phyloP scores from a whole-genome alignment of 176 grass and related monocot species.

The Secale cereale region DNA sequence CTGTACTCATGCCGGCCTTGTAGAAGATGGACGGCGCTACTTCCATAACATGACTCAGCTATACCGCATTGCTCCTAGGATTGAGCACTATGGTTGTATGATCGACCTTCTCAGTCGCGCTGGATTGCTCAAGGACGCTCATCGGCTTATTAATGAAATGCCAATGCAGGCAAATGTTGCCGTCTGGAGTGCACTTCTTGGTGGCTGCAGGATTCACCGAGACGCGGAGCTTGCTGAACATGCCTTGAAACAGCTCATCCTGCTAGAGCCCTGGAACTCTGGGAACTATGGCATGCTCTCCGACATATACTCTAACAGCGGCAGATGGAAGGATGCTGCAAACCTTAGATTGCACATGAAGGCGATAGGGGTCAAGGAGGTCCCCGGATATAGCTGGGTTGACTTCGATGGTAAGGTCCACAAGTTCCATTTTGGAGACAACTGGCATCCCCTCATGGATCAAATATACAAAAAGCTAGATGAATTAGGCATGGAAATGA shows the following conservation, averaged over 20 bases:
- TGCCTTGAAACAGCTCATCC: slow-evolving; percentile 58
- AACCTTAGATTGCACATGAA: slow-evolving; percentile 59
- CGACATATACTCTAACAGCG: slow-evolving; percentile 56
- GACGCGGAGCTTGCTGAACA: slow-evolving; percentile 38
- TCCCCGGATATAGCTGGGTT: slow-evolving; percentile 58
- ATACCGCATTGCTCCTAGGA: slow-evolving; percentile 41
- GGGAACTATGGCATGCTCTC: slow-evolving; percentile 65
- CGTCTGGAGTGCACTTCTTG: slow-evolving; percentile 58
- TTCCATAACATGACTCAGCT: slow-evolving; percentile 44
- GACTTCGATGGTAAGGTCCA: slow-evolving; percentile 53
- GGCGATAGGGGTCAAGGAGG: slow-evolving; percentile 43
- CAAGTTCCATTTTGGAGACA: slow-evolving; percentile 62
- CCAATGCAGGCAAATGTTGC: slow-evolving; percentile 61
- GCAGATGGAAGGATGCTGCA: slow-evolving; percentile 57
- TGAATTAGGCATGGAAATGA: slow-evolving; percentile 51
- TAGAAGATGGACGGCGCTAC: slow-evolving; percentile 48
- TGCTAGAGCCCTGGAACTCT: slow-evolving; percentile 53
- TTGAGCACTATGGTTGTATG: slow-evolving; percentile 71
- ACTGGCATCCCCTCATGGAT: slow-evolving; percentile 40
- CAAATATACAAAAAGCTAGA: slow-evolving; percentile 51
- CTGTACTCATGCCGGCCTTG: slow-evolving; percentile 57
- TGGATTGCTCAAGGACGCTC: slow-evolving; percentile 55
- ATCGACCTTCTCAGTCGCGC: slow-evolving; percentile 61
- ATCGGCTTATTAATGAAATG: slow-evolving; percentile 51
- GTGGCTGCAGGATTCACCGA: slow-evolving; percentile 61